phyloP scores from a whole-genome alignment of 1,284 basidiomycete genomes.

The Ceratobasidium sp. region DNA sequence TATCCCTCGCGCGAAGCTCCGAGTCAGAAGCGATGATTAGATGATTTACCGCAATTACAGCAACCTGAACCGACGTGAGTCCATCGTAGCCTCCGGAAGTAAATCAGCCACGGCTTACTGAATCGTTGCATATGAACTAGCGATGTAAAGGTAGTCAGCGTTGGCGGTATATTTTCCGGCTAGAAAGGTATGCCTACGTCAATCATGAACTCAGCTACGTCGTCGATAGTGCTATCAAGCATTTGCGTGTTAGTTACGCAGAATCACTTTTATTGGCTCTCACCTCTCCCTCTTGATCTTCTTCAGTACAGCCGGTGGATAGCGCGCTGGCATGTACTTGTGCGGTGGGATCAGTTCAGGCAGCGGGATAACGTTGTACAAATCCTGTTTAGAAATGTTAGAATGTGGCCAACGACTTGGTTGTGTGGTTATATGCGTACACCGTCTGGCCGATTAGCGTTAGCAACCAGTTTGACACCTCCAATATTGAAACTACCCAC shows the following conservation, averaged over 20 bases:
- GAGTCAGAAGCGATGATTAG: slow-evolving; percentile 42
- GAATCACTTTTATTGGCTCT: no score
- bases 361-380: slow-evolving; percentile 47
- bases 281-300: slow-evolving; percentile 19
- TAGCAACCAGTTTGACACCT: no score
- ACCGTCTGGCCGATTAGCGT: slow-evolving; percentile 7
- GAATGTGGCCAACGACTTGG: neutral
- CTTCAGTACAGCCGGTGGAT: slow-evolving; percentile 32
- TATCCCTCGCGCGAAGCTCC: slow-evolving; percentile 23
- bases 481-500: slow-evolving; percentile 7
- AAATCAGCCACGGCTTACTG: no score
- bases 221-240: slow-evolving; percentile 46
- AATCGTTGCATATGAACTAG: slow-evolving; percentile 34
- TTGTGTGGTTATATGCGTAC: neutral
- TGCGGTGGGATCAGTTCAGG: slow-evolving; percentile 43
- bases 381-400: slow-evolving; percentile 37
- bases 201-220: slow-evolving; percentile 49
- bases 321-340: slow-evolving; percentile 41
- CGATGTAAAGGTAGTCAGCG: no score
- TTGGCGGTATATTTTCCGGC: no score
- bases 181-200: no score
- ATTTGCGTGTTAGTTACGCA: no score
- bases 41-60: slow-evolving; percentile 33
- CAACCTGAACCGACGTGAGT: neutral
- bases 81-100: neutral